A percentile compares a stretch with the other conserved stretches of the same genome.
Evolutionary conservation across 2,329 filamentous ascomycete genomes (phyloP).

Genomic region (Mycocentrospora acerina): DNA sequence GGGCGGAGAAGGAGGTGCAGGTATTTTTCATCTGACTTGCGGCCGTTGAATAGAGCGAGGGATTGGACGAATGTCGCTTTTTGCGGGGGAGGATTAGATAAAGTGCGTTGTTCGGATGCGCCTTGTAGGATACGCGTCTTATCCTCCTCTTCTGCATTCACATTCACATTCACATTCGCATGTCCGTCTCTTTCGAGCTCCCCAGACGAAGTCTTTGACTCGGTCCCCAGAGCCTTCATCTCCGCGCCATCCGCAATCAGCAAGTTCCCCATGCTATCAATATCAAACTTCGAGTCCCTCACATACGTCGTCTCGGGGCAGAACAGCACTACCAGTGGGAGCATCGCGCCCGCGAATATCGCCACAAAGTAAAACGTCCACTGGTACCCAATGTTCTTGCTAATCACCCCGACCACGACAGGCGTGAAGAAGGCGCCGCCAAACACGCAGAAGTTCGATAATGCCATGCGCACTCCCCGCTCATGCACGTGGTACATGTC

Average conservation of each 20-base stretch:
- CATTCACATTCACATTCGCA: too few relatives aligned
- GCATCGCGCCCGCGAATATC: constrained; percentile 72
- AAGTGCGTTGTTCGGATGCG: constrained; percentile 1
- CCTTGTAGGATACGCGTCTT: neutral
- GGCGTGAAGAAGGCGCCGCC: constrained; percentile 77
- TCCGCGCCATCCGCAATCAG: constrained; percentile 11
- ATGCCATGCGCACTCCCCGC: constrained; percentile 83
- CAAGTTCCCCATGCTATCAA: constrained; percentile 58
- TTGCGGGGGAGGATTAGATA: constrained; percentile 36
- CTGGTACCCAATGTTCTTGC: constrained; percentile 71
- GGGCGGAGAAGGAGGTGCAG: constrained; percentile 67
- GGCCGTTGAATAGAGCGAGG: constrained; percentile 73
- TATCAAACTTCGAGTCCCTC: constrained; percentile 67
- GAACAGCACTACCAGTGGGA: constrained; percentile 74
- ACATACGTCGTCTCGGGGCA: constrained; percentile 83
- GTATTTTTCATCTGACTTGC: constrained; percentile 77
- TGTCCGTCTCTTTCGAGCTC: constrained; percentile 7
- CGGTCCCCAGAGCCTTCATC: neutral
- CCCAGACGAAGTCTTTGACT: neutral
- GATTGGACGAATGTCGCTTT: constrained; percentile 61
- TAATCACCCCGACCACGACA: constrained; percentile 87
- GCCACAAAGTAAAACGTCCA: constrained; percentile 89
- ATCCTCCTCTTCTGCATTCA: too few relatives aligned
- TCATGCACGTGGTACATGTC: constrained; percentile 90
- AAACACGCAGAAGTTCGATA: constrained; percentile 70